Evolutionary conservation across 192 early-diverging fungal species (phyloP).

Genomic region (Podila minutissima): DNA sequence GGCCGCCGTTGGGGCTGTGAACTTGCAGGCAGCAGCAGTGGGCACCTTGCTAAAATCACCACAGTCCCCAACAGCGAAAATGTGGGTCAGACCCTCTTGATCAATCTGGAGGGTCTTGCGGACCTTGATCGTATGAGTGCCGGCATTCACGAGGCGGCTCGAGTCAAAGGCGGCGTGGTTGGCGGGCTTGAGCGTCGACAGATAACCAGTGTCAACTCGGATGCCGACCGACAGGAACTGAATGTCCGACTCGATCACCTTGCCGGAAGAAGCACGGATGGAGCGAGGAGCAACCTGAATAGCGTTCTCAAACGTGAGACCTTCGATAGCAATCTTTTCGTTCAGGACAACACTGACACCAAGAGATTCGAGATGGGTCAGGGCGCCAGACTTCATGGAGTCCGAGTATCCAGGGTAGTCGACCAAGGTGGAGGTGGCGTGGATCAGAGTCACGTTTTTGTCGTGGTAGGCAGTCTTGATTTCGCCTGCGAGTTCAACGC

Average conservation of each 20-base stretch:
- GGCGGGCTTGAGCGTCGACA: slow-evolving; percentile 50
- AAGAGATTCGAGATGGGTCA: slow-evolving; percentile 50
- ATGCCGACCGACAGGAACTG: slow-evolving; percentile 61
- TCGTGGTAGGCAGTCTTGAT: slow-evolving; percentile 57
- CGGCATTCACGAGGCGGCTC: slow-evolving; percentile 29
- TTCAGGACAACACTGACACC: slow-evolving; percentile 63
- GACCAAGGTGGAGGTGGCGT: slow-evolving; percentile 52
- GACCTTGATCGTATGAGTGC: slow-evolving; percentile 58
- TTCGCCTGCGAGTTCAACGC: slow-evolving; percentile 66
- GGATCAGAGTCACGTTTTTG: slow-evolving; percentile 61
- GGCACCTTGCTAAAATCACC: slow-evolving; percentile 44
- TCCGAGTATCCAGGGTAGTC: slow-evolving; percentile 55
- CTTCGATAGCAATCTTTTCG: slow-evolving; percentile 56
- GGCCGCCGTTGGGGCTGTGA: slow-evolving; percentile 14
- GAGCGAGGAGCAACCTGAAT: slow-evolving; percentile 51
- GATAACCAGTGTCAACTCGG: slow-evolving; percentile 54
- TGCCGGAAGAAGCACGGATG: slow-evolving; percentile 57
- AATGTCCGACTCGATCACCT: slow-evolving; percentile 63
- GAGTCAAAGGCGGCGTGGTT: slow-evolving; percentile 13
- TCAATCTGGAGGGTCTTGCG: slow-evolving; percentile 57
- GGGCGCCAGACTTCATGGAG: slow-evolving; percentile 45
- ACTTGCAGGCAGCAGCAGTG: slow-evolving; percentile 11
- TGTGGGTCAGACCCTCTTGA: slow-evolving; percentile 22
- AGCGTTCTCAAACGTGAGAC: slow-evolving; percentile 27
- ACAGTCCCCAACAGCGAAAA: slow-evolving; percentile 67